Percentiles rank a stretch among this genome's conserved stretches.
phyloP scores from a whole-genome alignment of 1,284 basidiomycete genomes.

The Pseudozyma sp. region DNA sequence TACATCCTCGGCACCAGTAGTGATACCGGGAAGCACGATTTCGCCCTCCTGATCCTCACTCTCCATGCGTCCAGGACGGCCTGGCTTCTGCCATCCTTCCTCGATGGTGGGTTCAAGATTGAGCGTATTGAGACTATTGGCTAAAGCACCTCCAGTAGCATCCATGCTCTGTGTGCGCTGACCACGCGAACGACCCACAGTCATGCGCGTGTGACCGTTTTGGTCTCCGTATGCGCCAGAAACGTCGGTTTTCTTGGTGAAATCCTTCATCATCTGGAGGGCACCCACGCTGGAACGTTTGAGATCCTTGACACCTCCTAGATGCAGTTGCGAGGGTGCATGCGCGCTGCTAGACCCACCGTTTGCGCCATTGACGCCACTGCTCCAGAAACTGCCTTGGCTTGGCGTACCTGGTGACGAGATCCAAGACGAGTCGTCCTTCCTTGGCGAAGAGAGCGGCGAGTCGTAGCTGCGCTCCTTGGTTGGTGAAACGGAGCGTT shows the following conservation, averaged over 20 bases:
- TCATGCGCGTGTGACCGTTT: constrained; percentile 54
- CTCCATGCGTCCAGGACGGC: constrained; percentile 60
- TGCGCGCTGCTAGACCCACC: constrained; percentile 10
- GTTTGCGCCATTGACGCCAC: constrained; percentile 14
- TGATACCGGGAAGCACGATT: constrained; percentile 64
- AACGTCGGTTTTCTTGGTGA: constrained; percentile 53
- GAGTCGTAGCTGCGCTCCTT: constrained; percentile 47
- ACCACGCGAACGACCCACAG: constrained; percentile 49
- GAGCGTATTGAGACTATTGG: constrained; percentile 25
- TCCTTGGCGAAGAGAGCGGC: constrained; percentile 46
- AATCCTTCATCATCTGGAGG: constrained; percentile 63
- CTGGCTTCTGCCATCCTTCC: constrained; percentile 53
- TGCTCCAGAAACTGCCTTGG: constrained; percentile 60
- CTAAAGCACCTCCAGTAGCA: constrained; percentile 16
- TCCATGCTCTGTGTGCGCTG: constrained; percentile 45
- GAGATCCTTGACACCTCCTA: constrained; percentile 61
- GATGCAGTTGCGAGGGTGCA: constrained; percentile 53
- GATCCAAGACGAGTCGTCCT: constrained; percentile 60
- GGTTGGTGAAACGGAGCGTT: constrained; percentile 36
- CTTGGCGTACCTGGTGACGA: constrained; percentile 41
- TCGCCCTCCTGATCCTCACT: constrained; percentile 63
- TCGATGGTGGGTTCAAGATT: constrained; percentile 45
- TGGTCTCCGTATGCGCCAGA: constrained; percentile 22
- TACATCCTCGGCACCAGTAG: constrained; percentile 67
- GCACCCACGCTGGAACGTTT: constrained; percentile 62